phyloP scores from a whole-genome alignment of 768 basidiomycete species.

The Royoungia palumana region DNA sequence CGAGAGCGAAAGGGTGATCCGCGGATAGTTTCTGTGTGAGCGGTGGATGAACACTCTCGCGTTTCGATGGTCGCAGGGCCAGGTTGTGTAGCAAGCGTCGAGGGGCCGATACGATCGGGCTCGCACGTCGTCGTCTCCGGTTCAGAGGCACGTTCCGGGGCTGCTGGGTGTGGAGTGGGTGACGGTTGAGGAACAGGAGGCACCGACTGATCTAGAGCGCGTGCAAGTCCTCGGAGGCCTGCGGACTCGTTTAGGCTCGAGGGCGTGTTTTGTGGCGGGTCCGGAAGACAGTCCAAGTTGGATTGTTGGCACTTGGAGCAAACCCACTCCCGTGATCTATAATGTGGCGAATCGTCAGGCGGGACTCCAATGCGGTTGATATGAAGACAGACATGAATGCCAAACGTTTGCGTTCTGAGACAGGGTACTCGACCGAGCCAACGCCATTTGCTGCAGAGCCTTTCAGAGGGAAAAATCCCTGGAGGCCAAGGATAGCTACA shows the following conservation, averaged over 20 bases:
- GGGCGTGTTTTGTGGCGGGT: conserved; percentile 39
- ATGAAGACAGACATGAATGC: conserved; percentile 60
- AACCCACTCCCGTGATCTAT: conserved; percentile 75
- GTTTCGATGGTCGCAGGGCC: conserved; percentile 8
- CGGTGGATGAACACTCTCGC: conserved; percentile 8
- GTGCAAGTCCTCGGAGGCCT: conserved; percentile 24
- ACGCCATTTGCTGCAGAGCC: conserved; percentile 86
- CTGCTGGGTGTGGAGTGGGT: conserved; percentile 11
- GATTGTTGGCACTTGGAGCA: conserved; percentile 70
- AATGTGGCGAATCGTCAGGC: conserved; percentile 12
- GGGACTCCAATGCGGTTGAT: conserved; percentile 4
- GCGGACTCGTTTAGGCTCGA: conserved; percentile 14
- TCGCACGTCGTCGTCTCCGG: conserved; percentile 10
- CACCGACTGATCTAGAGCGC: conserved; percentile 9
- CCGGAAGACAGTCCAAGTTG: conserved; percentile 70
- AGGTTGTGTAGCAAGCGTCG: conserved; percentile 11
- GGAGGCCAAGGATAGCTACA: conserved; percentile 80
- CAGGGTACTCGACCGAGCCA: conserved; percentile 80
- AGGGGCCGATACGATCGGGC: conserved; percentile 19
- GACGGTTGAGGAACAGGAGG: conserved; percentile 17
- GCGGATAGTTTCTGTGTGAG: conserved; percentile 14
- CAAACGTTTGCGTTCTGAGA: conserved; percentile 71
- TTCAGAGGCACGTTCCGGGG: conserved; percentile 18
- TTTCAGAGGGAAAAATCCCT: conserved; percentile 86
- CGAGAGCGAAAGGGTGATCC: conserved; percentile 21